Evolutionary conservation across 345 rosid genomes (phyloP).

Genomic region (Excoecaria cochinchinensis): DNA sequence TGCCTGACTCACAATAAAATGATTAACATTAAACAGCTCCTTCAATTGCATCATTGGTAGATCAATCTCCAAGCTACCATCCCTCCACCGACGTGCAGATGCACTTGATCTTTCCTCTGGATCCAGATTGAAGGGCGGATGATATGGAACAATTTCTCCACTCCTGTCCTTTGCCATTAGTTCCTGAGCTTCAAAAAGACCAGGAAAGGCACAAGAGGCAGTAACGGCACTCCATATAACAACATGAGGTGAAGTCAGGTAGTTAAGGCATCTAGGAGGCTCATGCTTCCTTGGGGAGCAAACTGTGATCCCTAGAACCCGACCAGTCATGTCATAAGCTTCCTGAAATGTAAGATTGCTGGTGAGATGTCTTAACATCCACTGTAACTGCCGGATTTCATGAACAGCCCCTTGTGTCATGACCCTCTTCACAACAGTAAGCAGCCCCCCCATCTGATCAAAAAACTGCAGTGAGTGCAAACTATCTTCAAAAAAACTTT

Average conservation of each 20-base stretch:
- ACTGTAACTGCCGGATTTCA: conserved; percentile 83
- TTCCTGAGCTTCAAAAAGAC: conserved; percentile 97
- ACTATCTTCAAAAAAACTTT: conserved; percentile 83
- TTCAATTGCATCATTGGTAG: conserved; percentile 98
- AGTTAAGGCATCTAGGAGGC: conserved; percentile 97
- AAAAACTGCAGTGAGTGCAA: conserved; percentile 78
- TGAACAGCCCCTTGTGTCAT: conserved; percentile 90
- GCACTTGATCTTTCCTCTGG: conserved; percentile 71
- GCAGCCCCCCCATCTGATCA: conserved; percentile 91
- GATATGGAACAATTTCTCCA: conserved; percentile 91
- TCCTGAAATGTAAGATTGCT: conserved; percentile 97
- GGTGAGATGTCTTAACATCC: conserved; percentile 85
- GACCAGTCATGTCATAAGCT: conserved; percentile 94
- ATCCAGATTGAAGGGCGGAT: conserved; percentile 87
- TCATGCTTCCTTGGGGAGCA: conserved; percentile 99
- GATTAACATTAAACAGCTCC: conserved; percentile 94
- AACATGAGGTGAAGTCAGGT: conserved; percentile 96
- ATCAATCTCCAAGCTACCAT: conserved; percentile 97
- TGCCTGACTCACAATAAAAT: conserved; percentile 97
- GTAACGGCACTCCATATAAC: conserved; percentile 99
- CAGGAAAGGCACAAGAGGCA: conserved; percentile 98
- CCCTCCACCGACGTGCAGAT: conserved; percentile 86
- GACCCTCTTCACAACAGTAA: conserved; percentile 76
- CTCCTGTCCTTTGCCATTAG: conserved; percentile 96
- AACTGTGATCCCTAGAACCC: conserved; percentile 90